Conservation (phyloP, 371 early-diverging fungal genomes). For the Haplosporangium sp. region DNA sequence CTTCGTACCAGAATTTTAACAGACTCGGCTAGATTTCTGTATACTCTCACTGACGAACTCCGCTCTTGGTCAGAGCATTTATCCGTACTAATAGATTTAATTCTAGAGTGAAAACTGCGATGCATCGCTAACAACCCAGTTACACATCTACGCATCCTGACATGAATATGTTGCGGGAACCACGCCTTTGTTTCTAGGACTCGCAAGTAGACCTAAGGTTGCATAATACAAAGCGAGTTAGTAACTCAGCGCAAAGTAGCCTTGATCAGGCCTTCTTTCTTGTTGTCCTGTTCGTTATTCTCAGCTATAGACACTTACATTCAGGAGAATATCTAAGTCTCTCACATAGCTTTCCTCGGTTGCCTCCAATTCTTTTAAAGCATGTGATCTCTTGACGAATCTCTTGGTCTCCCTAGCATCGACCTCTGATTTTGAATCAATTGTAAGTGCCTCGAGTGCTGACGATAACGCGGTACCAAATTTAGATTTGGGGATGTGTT, state of each 20-base stretch:
- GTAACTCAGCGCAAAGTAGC: too few species aligned
- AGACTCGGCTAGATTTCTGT: constrained; percentile 20
- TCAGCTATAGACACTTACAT: constrained; percentile 18
- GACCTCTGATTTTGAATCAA: constrained; percentile 15
- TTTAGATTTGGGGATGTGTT: neutral
- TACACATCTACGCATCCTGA: constrained; percentile 23
- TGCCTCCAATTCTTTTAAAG: constrained; percentile 34
- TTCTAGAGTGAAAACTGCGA: constrained; percentile 14
- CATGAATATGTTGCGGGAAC: constrained; percentile 29
- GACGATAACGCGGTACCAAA: neutral
- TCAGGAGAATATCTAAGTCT: constrained; percentile 35
- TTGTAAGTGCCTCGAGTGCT: constrained; percentile 10
- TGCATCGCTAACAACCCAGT: constrained; percentile 22
- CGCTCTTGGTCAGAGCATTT: constrained; percentile 10
- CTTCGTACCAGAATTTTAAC: constrained; percentile 24
- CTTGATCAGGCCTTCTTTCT: too few species aligned
- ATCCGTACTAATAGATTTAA: neutral
- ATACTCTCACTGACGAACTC: constrained; percentile 16
- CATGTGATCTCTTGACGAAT: constrained; percentile 43
- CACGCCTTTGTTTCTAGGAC: constrained; percentile 31
- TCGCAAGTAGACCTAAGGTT: constrained; percentile 29
- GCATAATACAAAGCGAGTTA: neutral
- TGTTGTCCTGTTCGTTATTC: too few species aligned
- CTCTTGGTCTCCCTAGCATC: constrained; percentile 43
- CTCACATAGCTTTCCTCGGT: constrained; percentile 48